These are phyloP conservation scores for Alisma plantagoaquatica DNA, from an alignment of 106 monocot genomes.

Conservation along the genomic window DNA sequence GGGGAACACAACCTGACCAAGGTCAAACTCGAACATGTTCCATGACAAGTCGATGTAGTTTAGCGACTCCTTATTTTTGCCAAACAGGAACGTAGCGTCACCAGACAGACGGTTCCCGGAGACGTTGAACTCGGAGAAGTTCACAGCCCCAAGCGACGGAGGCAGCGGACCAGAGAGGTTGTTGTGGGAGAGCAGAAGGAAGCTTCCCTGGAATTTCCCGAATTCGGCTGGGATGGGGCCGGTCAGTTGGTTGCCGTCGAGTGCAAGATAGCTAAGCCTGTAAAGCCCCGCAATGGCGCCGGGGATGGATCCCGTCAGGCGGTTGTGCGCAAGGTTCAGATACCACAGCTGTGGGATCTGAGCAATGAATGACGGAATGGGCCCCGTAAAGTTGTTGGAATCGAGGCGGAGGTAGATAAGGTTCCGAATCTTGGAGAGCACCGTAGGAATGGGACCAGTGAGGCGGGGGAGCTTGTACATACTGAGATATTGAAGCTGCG, in stretches of 20 bases:
- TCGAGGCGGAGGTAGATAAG: conserved; percentile 21
- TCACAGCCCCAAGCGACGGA: background rate
- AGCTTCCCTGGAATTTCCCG: conserved; percentile 14
- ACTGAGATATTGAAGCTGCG: conserved; percentile 11
- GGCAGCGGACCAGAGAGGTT: conserved; percentile 6
- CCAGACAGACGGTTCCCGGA: conserved; percentile 10
- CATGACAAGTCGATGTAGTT: conserved; percentile 5
- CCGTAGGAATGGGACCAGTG: conserved; percentile 18
- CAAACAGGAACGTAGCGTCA: too few species aligned
- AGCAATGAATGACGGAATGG: conserved; percentile 27
- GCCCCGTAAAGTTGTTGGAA: conserved; percentile 35
- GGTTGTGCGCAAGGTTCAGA: conserved; percentile 29
- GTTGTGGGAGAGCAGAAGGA: conserved; percentile 9
- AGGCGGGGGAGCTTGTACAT: conserved; percentile 26
- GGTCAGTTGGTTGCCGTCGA: too few species aligned
- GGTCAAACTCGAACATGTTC: conserved; percentile 26
- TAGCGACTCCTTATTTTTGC: conserved; percentile 12
- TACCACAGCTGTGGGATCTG: conserved; percentile 13
- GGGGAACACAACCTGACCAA: conserved; percentile 20
- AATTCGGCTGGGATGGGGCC: conserved; percentile 38
- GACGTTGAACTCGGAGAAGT: conserved; percentile 1
- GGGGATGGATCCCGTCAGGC: too few species aligned
- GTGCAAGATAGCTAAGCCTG: too few species aligned
- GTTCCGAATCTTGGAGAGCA: conserved; percentile 11
- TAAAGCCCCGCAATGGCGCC: too few species aligned